A percentile compares a stretch with the other conserved stretches of the same genome.
These are phyloP conservation scores for Triticum dicoccoides DNA, from an alignment of 176 grass and related monocot species.

Conservation along the genomic window DNA sequence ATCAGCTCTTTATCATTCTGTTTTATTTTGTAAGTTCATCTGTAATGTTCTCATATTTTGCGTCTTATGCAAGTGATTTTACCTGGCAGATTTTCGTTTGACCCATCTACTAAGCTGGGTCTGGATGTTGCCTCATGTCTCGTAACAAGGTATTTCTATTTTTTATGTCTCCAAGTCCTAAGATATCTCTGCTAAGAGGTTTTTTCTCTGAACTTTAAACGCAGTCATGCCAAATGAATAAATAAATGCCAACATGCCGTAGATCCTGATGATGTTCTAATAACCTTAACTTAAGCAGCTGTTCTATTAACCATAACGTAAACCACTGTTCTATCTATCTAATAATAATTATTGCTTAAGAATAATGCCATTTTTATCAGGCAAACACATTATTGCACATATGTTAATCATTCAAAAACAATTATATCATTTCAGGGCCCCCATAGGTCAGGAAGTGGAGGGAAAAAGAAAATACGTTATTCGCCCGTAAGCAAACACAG, in stretches of 20 bases:
- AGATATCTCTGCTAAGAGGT: constrained; percentile 3
- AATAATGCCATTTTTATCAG: neutral
- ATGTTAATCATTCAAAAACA: constrained; percentile 2
- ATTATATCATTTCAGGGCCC: constrained; percentile 58
- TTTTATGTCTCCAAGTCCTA: neutral
- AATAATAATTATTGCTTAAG: neutral
- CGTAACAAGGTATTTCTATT: constrained; percentile 67
- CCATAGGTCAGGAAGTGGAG: constrained; percentile 83
- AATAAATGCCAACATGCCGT: neutral
- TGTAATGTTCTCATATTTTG: neutral
- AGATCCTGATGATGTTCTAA: neutral
- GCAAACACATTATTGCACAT: neutral
- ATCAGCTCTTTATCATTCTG: neutral
- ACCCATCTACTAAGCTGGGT: constrained; percentile 75
- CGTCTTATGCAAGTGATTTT: constrained; percentile 29
- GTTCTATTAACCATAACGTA: neutral
- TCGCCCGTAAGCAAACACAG: constrained; percentile 64
- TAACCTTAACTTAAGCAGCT: neutral
- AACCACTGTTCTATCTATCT: neutral
- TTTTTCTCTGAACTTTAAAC: neutral
- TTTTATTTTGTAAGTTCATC: neutral
- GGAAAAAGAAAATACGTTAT: constrained; percentile 90
- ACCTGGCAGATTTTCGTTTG: constrained; percentile 79
- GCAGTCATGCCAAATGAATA: neutral
- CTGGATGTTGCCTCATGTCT: constrained; percentile 96